phyloP scores from a whole-genome alignment of 371 early-diverging fungal species.

The Haplosporangium sp. region DNA sequence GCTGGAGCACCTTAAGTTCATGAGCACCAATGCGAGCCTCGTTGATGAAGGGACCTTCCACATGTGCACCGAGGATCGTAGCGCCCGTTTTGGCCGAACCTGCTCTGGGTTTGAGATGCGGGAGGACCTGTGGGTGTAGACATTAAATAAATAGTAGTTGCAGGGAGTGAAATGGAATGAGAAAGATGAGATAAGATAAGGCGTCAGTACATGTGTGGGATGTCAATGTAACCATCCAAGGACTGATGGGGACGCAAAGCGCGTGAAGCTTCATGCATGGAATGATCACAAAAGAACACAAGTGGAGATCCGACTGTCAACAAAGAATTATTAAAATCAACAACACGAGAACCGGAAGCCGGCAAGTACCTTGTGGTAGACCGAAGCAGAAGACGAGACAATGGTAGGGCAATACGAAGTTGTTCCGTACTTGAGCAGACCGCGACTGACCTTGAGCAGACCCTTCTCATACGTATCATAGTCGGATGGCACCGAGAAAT shows the following conservation, averaged over 20 bases:
- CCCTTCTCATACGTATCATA: conserved; percentile 58
- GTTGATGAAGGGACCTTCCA: conserved; percentile 88
- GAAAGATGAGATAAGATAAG: background rate
- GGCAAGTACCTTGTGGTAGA: conserved; percentile 74
- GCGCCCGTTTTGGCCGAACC: conserved; percentile 78
- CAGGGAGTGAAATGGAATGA: too few relatives aligned
- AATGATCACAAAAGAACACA: conserved; percentile 30
- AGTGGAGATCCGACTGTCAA: background rate
- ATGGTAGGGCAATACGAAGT: conserved; percentile 89
- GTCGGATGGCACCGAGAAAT: conserved; percentile 78
- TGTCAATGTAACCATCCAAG: background rate
- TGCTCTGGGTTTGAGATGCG: conserved; percentile 72
- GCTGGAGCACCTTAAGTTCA: conserved; percentile 70
- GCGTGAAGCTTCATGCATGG: conserved; percentile 13
- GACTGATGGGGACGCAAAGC: background rate
- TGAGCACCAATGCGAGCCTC: conserved; percentile 84
- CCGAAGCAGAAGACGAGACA: conserved; percentile 78
- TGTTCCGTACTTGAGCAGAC: conserved; percentile 80
- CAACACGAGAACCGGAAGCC: background rate
- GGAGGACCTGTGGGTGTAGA: conserved; percentile 62
- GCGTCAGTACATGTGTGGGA: background rate
- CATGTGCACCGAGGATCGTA: conserved; percentile 83
- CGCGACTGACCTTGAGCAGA: conserved; percentile 76
- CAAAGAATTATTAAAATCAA: conserved; percentile 3
- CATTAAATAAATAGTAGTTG: background rate